A percentile compares a stretch with the other conserved stretches of the same genome.
Evolutionary conservation across 2,329 filamentous ascomycete genomes (phyloP).

Genomic region (Xylariaceae sp.): DNA sequence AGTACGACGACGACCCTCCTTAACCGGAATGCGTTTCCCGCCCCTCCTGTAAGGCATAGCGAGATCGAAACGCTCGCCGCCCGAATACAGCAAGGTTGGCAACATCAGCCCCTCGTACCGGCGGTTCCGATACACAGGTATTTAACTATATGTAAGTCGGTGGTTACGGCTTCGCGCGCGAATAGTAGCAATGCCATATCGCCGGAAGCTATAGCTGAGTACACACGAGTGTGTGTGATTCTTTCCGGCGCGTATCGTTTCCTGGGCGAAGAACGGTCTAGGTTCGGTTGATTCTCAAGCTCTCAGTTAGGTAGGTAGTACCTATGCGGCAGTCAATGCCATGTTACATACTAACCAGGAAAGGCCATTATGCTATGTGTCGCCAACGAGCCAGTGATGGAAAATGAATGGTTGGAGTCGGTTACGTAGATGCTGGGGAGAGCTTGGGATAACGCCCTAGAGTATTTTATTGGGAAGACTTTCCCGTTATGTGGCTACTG

Average conservation of each 20-base stretch:
- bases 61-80: not conserved
- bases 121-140: not conserved
- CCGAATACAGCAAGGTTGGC: not conserved
- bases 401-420: conserved; percentile 9
- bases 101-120: not conserved
- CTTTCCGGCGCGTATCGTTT: conserved; percentile 10
- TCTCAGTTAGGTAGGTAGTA: no score
- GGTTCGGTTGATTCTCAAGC: not conserved
- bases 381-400: not conserved
- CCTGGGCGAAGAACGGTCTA: conserved; percentile 1
- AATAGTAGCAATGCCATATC: conserved; percentile 1
- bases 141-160: no score
- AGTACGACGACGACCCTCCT: conserved; percentile 1
- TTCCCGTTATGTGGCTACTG: no score
- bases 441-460: conserved; percentile 1
- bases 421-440: not conserved
- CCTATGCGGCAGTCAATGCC: not conserved
- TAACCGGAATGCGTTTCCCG: conserved; percentile 1
- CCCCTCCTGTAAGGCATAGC: not conserved
- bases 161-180: not conserved
- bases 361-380: not conserved
- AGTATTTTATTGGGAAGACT: no score
- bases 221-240: conserved; percentile 9
- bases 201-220: not conserved
- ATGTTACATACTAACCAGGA: conserved; percentile 4